phyloP scores from a whole-genome alignment of 2,329 filamentous ascomycete species.

The Paraphoma sp. region DNA sequence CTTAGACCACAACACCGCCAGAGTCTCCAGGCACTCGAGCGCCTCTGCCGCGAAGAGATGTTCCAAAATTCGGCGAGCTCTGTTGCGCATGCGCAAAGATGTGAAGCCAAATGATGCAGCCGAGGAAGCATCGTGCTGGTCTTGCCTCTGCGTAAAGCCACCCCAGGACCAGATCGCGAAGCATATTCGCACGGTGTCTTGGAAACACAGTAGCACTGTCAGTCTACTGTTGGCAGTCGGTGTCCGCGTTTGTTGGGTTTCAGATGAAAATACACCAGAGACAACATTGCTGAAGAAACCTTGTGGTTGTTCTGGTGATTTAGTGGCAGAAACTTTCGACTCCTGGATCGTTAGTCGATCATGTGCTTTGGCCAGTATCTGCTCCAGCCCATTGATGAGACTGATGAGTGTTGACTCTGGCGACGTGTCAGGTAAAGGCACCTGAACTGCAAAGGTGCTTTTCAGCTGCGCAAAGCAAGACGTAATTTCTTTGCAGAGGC shows the following conservation, averaged over 20 bases:
- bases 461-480: slow-evolving; percentile 75
- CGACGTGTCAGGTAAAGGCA: slow-evolving; percentile 37
- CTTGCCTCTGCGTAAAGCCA: slow-evolving; percentile 65
- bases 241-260: slow-evolving; percentile 77
- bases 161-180: slow-evolving; percentile 96
- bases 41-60: slow-evolving; percentile 92
- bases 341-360: slow-evolving; percentile 81
- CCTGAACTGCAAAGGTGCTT: slow-evolving; percentile 61
- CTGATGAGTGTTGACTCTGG: slow-evolving; percentile 79
- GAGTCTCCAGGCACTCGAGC: slow-evolving; percentile 89
- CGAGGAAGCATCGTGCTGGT: slow-evolving; percentile 69
- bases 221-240: slow-evolving; percentile 91
- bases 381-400: slow-evolving; percentile 92
- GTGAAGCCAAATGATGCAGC: slow-evolving; percentile 88
- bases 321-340: slow-evolving; percentile 69
- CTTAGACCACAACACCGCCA: slow-evolving; percentile 82
- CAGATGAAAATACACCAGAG: slow-evolving; percentile 84
- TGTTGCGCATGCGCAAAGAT: slow-evolving; percentile 87
- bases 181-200: slow-evolving; percentile 91
- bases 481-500: slow-evolving; percentile 80
- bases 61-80: slow-evolving; percentile 85
- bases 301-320: slow-evolving; percentile 82
- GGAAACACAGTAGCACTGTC: slow-evolving; percentile 93
- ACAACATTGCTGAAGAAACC: slow-evolving; percentile 95
- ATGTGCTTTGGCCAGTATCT: slow-evolving; percentile 85